Percentiles rank a stretch among this genome's conserved stretches.
These are phyloP conservation scores for Lyophyllum shimeji DNA, from an alignment of 768 basidiomycete genomes.

Conservation along the genomic window DNA sequence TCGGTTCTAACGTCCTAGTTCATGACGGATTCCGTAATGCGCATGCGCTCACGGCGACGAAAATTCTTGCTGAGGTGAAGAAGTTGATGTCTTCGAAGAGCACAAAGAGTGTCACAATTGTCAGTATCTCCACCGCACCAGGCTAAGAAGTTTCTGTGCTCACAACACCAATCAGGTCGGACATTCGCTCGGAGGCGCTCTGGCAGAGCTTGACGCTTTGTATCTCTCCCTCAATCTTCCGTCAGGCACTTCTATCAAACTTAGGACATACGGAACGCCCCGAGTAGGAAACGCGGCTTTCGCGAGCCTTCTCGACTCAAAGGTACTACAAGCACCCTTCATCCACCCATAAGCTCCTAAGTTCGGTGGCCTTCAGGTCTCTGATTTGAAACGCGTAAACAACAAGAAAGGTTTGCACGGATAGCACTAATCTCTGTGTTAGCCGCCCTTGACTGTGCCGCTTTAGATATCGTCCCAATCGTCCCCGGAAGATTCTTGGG, in stretches of 20 bases:
- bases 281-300: constrained; percentile 53
- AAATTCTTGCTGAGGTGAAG: constrained; percentile 44
- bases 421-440: neutral
- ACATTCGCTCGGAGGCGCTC: constrained; percentile 52
- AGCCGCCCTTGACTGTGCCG: neutral
- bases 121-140: constrained; percentile 19
- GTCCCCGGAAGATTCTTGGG: constrained; percentile 51
- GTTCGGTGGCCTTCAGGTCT: constrained; percentile 21
- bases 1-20: constrained; percentile 40
- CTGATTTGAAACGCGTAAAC: constrained; percentile 39
- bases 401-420: constrained; percentile 30
- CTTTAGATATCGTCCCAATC: constrained; percentile 50
- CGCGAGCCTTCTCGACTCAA: constrained; percentile 47
- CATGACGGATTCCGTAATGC: constrained; percentile 55
- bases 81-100: constrained; percentile 35
- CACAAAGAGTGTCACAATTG: constrained; percentile 40
- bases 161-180: constrained; percentile 31
- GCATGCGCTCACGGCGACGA: constrained; percentile 45
- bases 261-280: constrained; percentile 49
- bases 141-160: neutral
- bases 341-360: neutral
- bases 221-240: constrained; percentile 50
- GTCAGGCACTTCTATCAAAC: constrained; percentile 34
- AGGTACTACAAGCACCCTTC: constrained; percentile 24
- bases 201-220: constrained; percentile 51